These are phyloP conservation scores for Solanum arcanum DNA, from an alignment of 257 asterid genomes.

Conservation along the genomic window DNA sequence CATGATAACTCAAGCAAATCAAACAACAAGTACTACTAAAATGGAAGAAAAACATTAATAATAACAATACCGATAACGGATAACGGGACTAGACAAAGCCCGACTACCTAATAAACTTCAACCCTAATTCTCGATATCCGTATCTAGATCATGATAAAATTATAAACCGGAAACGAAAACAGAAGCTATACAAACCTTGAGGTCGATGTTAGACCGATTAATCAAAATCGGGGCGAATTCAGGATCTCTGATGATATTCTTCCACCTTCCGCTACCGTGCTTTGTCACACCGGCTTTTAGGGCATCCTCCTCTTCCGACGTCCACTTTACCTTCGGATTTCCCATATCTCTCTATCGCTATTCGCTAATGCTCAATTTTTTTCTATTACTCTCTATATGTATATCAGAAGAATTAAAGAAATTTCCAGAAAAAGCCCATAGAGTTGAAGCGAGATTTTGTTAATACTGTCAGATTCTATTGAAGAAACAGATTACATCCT, in stretches of 20 bases:
- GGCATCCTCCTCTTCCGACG: conserved; percentile 43
- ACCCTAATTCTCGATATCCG: background rate
- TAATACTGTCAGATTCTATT: background rate
- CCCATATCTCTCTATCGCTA: conserved; percentile 23
- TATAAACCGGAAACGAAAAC: background rate
- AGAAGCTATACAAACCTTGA: conserved; percentile 25
- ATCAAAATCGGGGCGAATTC: conserved; percentile 17
- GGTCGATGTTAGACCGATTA: conserved; percentile 52
- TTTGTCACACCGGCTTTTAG: conserved; percentile 43
- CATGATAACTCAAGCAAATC: background rate
- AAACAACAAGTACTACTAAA: no score
- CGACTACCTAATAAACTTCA: background rate
- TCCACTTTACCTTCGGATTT: conserved; percentile 51
- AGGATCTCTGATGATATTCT: conserved; percentile 35
- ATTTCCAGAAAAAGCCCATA: background rate
- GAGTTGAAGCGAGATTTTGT: background rate
- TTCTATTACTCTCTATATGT: background rate
- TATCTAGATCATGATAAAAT: background rate
- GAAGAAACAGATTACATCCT: background rate
- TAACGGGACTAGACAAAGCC: background rate
- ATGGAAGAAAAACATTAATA: background rate
- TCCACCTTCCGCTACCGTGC: conserved; percentile 58
- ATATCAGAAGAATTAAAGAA: background rate
- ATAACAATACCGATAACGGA: background rate
- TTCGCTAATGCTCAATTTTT: background rate